Evolutionary conservation across 176 grass and related monocot genomes (phyloP), one percentile per base, ranked within the genome.

Genomic region (Chloris gayana): DNA sequence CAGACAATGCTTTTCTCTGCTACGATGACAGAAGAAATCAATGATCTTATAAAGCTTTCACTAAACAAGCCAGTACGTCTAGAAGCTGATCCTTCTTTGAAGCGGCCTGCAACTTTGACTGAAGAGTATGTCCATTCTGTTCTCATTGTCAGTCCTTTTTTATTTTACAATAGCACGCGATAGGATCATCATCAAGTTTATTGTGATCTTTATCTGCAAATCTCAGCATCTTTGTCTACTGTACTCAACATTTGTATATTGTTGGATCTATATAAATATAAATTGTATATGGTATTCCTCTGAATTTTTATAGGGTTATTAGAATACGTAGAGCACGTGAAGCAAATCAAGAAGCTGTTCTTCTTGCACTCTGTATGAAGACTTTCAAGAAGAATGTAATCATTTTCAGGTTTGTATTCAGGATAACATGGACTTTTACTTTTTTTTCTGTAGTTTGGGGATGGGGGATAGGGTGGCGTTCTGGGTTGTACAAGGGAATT

Each of bases 1-100:
- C 92, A 95, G 76, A 95, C 95, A 22, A 94, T 98, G 95, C 84
- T 98, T 33, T 95, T 98, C 63, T 98, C 95, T 87, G 95, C 95
- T 57, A 98, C 95, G 6, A 98, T 98, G 95, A 98, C 89, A 15
- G 92, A 93, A 77, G 84, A 98, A 86, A 89, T 98, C 49, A 82
- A 94, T 69, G 78, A 87, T 72, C 92, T 98, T 19, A 82, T 98
- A 30, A 94, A 83, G 35, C 92, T 95, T 81, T 98, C 95, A 30
- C 78, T 98, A 34, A 98, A 98, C 76, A 98, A 95, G 77, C 95
- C 95, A 41, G 78, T 95, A 42, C 89, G 92, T 25, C 90, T 98
- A 64, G 90, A 98, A 84, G 95, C 95, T 57, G 95, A 98, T 82
- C 92, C 95, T 60, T 93, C 86, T 46, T 70, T 88, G 63, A 95